A percentile compares a stretch with the other conserved stretches of the same genome.
These are phyloP conservation scores for Wickerhamiella qilinensis DNA, from an alignment of 805 yeast species.

Conservation along the genomic window DNA sequence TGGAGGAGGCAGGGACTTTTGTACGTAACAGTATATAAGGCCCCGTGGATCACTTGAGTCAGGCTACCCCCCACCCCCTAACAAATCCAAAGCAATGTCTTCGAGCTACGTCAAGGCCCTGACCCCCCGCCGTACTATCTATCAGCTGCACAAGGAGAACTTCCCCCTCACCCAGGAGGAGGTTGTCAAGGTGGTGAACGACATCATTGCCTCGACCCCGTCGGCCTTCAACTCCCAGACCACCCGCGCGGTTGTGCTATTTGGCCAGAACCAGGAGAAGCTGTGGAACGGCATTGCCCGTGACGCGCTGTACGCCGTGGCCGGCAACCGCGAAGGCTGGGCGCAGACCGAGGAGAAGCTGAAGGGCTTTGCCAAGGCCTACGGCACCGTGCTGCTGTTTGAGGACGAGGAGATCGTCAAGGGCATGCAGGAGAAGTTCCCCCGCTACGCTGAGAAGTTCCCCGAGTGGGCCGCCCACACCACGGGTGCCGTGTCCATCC, in stretches of 20 bases:
- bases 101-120: slow-evolving; percentile 9
- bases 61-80: neutral
- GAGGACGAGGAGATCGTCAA: slow-evolving; percentile 28
- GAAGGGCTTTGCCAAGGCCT: slow-evolving; percentile 28
- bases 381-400: slow-evolving; percentile 33
- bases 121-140: slow-evolving; percentile 32
- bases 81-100: neutral
- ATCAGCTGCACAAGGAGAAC: slow-evolving; percentile 29
- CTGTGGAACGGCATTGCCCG: slow-evolving; percentile 30
- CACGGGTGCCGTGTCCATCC: slow-evolving; percentile 31
- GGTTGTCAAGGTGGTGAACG: slow-evolving; percentile 28
- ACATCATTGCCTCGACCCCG: slow-evolving; percentile 33
- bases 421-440: slow-evolving; percentile 28
- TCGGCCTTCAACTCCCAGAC: slow-evolving; percentile 37
- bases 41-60: no score
- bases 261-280: slow-evolving; percentile 30
- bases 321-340: slow-evolving; percentile 21
- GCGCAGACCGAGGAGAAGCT: slow-evolving; percentile 29
- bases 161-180: slow-evolving; percentile 28
- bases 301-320: slow-evolving; percentile 18
- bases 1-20: no score
- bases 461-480: slow-evolving; percentile 34
- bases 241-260: slow-evolving; percentile 31
- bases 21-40: no score
- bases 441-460: slow-evolving; percentile 29